Evolutionary conservation across 2,329 filamentous ascomycete genomes (phyloP), one percentile per base, ranked within the genome.

Genomic region (Colletotrichum agaves): DNA sequence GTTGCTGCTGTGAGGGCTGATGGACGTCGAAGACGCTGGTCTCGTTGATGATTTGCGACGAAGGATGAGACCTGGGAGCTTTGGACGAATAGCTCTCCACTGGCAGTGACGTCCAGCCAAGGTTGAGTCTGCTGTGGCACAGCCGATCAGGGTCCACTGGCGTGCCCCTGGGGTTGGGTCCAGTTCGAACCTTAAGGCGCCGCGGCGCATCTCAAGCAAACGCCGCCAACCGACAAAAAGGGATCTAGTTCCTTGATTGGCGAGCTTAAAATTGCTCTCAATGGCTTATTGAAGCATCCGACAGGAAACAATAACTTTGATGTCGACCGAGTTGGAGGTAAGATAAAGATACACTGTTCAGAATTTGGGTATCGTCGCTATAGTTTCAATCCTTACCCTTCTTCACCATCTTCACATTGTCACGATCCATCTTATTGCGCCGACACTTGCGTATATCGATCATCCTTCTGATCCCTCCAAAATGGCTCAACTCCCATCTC

Each of bases 401-500:
- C 3, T 35, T 3, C 5, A 12, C 11, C 6, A 17, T 13, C 21
- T 37, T 37, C 11, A 23, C 23, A 39, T 31, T 55, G 47, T n/a
- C 56, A n/a, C 19, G 35, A 27, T 12, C 8, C 17, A 7, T 57
- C n/a, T 35, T 57, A n/a, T 17, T 47, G 53, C 7, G 12, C 35
- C 11, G 17, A 17, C 19, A 67, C 57, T 21, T 69, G 56, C 21
- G 33, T 19, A 43, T 61, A 61, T 13, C 35, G 62, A 5, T 19
- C 21, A 10, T 6, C 11, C 5, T 47, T 52, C 27, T 52, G 62
- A 35, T 47, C 31, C 49, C 62, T 69, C 65, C 62, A 69, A 39
- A 67, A 62, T 7, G 66, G 66, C 66, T 69, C 66, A 5, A 69
- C 56, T 17, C 66, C 66, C 66, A 69, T 69, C 49, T 69, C 67